A percentile compares a stretch with the other conserved stretches of the same genome.
phyloP scores from a whole-genome alignment of 495 filamentous ascomycete genomes.

The Viridothelium virens region DNA sequence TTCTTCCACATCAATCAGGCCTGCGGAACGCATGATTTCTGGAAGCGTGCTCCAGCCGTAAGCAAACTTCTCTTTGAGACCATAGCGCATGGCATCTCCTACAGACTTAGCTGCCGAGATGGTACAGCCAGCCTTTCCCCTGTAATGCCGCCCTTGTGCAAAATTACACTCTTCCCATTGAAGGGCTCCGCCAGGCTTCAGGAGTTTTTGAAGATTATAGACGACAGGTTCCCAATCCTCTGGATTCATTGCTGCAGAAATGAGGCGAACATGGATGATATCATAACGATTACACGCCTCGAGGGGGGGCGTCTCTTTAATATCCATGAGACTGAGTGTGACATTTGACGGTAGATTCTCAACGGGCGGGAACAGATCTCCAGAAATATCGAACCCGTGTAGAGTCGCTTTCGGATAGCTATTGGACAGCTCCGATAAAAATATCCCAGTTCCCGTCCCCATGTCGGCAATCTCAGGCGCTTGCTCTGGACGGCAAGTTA shows the following conservation, averaged over 20 bases:
- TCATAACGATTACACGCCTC: conserved; percentile 3
- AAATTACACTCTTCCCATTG: conserved; percentile 8
- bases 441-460: background rate
- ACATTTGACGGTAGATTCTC: background rate
- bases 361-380: background rate
- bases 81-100: background rate
- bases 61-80: background rate
- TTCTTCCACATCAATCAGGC: conserved; percentile 3
- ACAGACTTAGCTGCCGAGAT: background rate
- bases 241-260: background rate
- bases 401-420: background rate
- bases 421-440: background rate
- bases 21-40: conserved; percentile 2
- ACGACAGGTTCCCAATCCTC: background rate
- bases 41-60: conserved; percentile 1
- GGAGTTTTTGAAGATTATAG: background rate
- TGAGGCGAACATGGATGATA: background rate
- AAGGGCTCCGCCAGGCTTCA: background rate
- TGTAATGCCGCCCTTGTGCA: background rate
- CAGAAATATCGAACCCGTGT: background rate
- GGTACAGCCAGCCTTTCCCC: background rate
- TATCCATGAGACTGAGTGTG: background rate
- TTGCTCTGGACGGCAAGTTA: background rate
- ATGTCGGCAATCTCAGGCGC: background rate
- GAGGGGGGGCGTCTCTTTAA: background rate